Percentiles rank a stretch among this genome's conserved stretches.
Evolutionary conservation across 257 asterid species (phyloP).

Genomic region (Solanum chilense): DNA sequence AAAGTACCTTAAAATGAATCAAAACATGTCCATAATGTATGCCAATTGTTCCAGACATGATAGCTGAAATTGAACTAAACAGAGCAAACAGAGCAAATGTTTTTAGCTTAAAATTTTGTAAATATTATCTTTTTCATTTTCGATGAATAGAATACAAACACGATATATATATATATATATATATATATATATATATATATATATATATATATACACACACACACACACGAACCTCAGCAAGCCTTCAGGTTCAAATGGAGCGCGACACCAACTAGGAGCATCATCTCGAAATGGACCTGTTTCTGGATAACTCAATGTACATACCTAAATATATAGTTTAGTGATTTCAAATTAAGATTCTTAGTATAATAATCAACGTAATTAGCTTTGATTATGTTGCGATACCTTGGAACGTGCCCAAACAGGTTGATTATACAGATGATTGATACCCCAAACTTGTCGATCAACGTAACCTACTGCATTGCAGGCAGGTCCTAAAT

Average conservation of each 20-base stretch:
- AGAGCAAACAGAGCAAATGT: neutral
- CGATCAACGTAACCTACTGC: slow-evolving; percentile 91
- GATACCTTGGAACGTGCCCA: slow-evolving; percentile 55
- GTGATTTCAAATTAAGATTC: neutral
- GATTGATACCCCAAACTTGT: slow-evolving; percentile 82
- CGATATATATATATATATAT: neutral
- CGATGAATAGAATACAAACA: neutral
- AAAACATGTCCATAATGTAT: slow-evolving; percentile 83
- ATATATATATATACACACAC: too few relatives aligned
- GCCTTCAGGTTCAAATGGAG: slow-evolving; percentile 90
- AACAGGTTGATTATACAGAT: slow-evolving; percentile 60
- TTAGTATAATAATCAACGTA: neutral
- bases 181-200: too few relatives aligned
- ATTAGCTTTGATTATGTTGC: neutral
- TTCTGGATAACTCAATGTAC: slow-evolving; percentile 62
- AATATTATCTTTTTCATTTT: too few relatives aligned
- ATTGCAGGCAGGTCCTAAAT: slow-evolving; percentile 83
- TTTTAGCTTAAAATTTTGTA: too few relatives aligned
- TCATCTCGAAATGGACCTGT: slow-evolving; percentile 48
- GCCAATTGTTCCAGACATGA: slow-evolving; percentile 72
- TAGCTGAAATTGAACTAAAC: slow-evolving; percentile 69
- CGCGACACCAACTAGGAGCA: slow-evolving; percentile 82
- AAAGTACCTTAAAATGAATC: slow-evolving; percentile 60
- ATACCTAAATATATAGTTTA: slow-evolving; percentile 33
- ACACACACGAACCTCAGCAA: slow-evolving; percentile 37